A percentile compares a stretch with the other conserved stretches of the same genome.
Conservation (phyloP, 2,329 filamentous ascomycete species). For the Gnomoniopsis sp. region DNA sequence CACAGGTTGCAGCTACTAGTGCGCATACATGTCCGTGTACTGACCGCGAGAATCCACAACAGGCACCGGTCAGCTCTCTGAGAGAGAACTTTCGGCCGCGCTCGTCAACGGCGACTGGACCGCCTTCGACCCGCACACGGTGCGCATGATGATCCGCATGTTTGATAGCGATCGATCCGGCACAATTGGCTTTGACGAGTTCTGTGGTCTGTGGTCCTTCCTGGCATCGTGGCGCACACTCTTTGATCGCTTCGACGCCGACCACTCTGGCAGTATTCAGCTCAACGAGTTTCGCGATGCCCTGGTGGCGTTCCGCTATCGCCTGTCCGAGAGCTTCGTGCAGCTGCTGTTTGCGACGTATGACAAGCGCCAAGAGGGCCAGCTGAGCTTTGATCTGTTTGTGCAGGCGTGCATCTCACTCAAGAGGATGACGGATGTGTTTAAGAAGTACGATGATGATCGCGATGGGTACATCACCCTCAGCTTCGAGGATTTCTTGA, state of each 20-base stretch:
- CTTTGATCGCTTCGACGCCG: slow-evolving; percentile 92
- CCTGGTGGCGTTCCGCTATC: slow-evolving; percentile 88
- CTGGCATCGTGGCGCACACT: slow-evolving; percentile 89
- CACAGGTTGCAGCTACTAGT: background rate
- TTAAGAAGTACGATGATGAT: slow-evolving; percentile 98
- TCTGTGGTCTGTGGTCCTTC: slow-evolving; percentile 95
- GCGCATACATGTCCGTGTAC: background rate
- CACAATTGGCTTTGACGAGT: slow-evolving; percentile 91
- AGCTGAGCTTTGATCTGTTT: slow-evolving; percentile 91
- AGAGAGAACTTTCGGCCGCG: slow-evolving; percentile 81
- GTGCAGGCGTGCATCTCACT: slow-evolving; percentile 96
- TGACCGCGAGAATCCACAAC: slow-evolving; percentile 17
- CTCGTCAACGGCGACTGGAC: slow-evolving; percentile 97
- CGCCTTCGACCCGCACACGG: slow-evolving; percentile 86
- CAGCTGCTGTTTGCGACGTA: slow-evolving; percentile 83
- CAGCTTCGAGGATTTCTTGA: slow-evolving; percentile 78
- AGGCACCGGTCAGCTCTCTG: slow-evolving; percentile 78
- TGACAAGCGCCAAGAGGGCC: slow-evolving; percentile 69
- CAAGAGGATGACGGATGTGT: slow-evolving; percentile 98
- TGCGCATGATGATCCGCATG: slow-evolving; percentile 99
- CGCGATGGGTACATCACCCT: slow-evolving; percentile 88
- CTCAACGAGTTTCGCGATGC: slow-evolving; percentile 86
- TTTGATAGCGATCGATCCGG: slow-evolving; percentile 90
- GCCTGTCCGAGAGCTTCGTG: slow-evolving; percentile 80
- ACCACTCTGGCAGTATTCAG: slow-evolving; percentile 82